Conservation (phyloP, 2,329 filamentous ascomycete species). For the Aureobasidium sp. region DNA sequence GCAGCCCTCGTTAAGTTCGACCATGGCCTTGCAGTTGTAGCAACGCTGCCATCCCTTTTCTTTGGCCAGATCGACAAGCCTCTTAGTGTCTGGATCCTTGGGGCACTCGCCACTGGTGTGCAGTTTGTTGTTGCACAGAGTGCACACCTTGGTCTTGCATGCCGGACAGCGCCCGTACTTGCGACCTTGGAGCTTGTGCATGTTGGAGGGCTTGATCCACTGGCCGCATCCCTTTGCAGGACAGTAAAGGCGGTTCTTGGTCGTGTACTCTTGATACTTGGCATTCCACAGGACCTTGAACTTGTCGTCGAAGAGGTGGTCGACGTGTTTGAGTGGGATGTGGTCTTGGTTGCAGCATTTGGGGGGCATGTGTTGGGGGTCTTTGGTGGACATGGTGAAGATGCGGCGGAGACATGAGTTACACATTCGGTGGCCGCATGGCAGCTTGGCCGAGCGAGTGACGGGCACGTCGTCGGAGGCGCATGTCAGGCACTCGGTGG, state of each 20-base stretch:
- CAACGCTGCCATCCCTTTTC: conserved; percentile 67
- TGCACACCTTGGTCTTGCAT: conserved; percentile 69
- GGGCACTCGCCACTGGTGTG: conserved; percentile 63
- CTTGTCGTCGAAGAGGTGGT: conserved; percentile 59
- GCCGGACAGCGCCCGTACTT: conserved; percentile 60
- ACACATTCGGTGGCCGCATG: conserved; percentile 77
- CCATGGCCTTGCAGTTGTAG: conserved; percentile 61
- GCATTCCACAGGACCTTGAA: conserved; percentile 77
- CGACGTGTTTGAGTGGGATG: conserved; percentile 69
- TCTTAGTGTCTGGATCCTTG: conserved; percentile 56
- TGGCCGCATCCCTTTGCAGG: conserved; percentile 63
- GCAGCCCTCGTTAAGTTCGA: conserved; percentile 73
- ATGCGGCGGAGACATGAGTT: conserved; percentile 62
- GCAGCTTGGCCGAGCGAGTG: conserved; percentile 58
- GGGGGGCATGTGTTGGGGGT: conserved; percentile 77
- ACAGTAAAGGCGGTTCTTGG: conserved; percentile 69
- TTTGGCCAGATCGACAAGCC: conserved; percentile 55
- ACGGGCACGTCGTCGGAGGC: conserved; percentile 56
- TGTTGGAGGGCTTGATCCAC: conserved; percentile 67
- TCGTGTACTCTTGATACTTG: conserved; percentile 68
- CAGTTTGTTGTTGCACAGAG: conserved; percentile 62
- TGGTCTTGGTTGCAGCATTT: conserved; percentile 65
- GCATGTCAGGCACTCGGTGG: conserved; percentile 62
- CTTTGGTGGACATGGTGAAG: conserved; percentile 66
- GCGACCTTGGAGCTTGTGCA: conserved; percentile 48